Conservation (phyloP, 345 rosid genomes). For the Heritiera fomes region DNA sequence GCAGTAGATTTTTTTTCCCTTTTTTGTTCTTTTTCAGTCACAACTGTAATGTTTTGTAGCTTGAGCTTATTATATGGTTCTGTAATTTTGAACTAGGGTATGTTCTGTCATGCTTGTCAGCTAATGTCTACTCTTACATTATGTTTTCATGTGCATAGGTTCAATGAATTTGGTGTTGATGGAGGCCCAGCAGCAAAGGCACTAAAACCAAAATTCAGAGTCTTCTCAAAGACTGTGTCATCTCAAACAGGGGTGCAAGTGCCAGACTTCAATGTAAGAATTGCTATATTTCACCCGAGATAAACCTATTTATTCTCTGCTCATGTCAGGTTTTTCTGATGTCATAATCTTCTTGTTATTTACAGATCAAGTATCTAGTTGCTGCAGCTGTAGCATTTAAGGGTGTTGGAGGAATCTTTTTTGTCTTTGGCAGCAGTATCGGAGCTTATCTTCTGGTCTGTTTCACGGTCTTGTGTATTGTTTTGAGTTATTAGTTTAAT, state of each 20-base stretch:
- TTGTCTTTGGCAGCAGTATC: slow-evolving; percentile 58
- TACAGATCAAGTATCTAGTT: slow-evolving; percentile 49
- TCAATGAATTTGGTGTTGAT: slow-evolving; percentile 58
- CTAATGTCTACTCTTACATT: neutral
- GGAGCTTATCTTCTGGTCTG: slow-evolving; percentile 79
- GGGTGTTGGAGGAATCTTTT: slow-evolving; percentile 66
- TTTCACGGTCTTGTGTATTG: neutral
- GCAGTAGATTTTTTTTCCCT: neutral
- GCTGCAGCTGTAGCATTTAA: slow-evolving; percentile 58
- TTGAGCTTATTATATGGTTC: neutral
- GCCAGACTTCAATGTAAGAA: neutral
- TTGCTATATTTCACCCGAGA: neutral
- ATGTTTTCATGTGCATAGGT: slow-evolving; percentile 36
- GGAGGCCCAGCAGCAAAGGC: slow-evolving; percentile 58
- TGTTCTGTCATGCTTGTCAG: neutral
- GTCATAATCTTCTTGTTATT: neutral
- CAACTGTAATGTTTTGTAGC: neutral
- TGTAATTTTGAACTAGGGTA: neutral
- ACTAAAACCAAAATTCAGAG: neutral
- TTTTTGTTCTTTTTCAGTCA: neutral
- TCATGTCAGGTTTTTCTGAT: neutral
- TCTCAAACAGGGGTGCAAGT: neutral
- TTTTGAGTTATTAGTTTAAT: slow-evolving; percentile 6
- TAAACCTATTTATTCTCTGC: neutral
- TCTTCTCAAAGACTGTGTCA: neutral